Evolutionary conservation across 345 rosid genomes (phyloP), one percentile per base, ranked within the genome.

Genomic region (Euclidium syriacum): DNA sequence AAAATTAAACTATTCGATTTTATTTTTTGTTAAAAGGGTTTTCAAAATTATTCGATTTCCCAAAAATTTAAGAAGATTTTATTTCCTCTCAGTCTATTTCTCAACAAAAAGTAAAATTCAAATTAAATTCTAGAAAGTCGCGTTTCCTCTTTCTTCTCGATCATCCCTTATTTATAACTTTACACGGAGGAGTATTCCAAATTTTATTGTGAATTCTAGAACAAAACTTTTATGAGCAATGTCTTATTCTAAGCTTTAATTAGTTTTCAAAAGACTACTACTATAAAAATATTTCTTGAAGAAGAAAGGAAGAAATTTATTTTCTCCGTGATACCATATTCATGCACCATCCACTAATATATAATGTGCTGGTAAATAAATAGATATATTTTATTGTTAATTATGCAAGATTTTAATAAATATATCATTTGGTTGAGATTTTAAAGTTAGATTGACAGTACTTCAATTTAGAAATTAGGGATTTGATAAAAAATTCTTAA

Each of bases 31-130:
- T n/a, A n/a, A n/a, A n/a, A n/a, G n/a, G 25, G 65, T 39, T 58
- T 68, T 50, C 3, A 39, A 20, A 27, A 48, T 49, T 29, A 48
- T 29, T 15, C 27, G 16, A 29, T 22, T 57, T 48, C 25, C 11
- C 43, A 16, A n/a, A 29, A 8, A 47, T 30, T 58, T 39, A 40
- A 40, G 48, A 58, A 41, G 35, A 17, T 17, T 59, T 68, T 7
- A 1, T 43, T 52, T 41, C 24, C 30, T 50, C 30, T 40, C 46
- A 51, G 66, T 59, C 30, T 67, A 40, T 65, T 58, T 39, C 64
- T 67, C 18, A 56, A 46, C 29, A 51, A 51, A 64, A 27, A 40
- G 40, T 39, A 67, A 30, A 67, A 22, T 20, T 68, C 54, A 60
- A 52, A 61, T 10, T 9, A 14, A 33, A 32, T 52, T 68, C 46